These are phyloP conservation scores for Ochromonas danica DNA, from an alignment of 108 stramenopile species.

Conservation along the genomic window DNA sequence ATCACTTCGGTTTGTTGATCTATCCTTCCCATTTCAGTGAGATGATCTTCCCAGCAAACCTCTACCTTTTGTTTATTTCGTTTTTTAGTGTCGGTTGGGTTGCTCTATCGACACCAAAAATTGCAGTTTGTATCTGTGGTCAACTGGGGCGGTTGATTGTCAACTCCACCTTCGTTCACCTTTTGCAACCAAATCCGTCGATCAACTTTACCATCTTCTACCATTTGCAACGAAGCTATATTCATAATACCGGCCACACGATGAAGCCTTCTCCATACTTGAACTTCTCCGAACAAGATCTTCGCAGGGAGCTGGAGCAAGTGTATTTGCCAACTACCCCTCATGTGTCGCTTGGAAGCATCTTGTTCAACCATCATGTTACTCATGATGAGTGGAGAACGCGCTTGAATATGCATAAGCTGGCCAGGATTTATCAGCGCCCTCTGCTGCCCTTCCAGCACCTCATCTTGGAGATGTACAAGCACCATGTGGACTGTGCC, in stretches of 20 bases:
- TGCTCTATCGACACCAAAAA: too few relatives aligned
- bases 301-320: not conserved
- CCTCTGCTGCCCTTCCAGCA: not conserved
- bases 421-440: not conserved
- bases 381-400: not conserved
- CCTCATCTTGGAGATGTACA: not conserved
- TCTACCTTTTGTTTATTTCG: too few relatives aligned
- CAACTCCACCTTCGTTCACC: not conserved
- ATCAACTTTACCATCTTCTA: not conserved
- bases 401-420: not conserved
- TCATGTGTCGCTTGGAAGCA: not conserved
- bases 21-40: too few relatives aligned
- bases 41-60: too few relatives aligned
- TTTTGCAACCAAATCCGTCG: not conserved
- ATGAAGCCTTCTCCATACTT: not conserved
- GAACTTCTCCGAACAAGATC: not conserved
- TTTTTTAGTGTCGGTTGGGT: too few relatives aligned
- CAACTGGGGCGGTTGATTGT: not conserved
- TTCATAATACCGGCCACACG: not conserved
- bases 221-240: not conserved
- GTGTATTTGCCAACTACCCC: not conserved
- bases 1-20: too few relatives aligned
- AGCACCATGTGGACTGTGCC: not conserved
- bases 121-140: not conserved
- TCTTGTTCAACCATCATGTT: not conserved